Evolutionary conservation across 352 stramenopile species (phyloP), one percentile per base, ranked within the genome.

Genomic region (Globisporangium mamillatum): DNA sequence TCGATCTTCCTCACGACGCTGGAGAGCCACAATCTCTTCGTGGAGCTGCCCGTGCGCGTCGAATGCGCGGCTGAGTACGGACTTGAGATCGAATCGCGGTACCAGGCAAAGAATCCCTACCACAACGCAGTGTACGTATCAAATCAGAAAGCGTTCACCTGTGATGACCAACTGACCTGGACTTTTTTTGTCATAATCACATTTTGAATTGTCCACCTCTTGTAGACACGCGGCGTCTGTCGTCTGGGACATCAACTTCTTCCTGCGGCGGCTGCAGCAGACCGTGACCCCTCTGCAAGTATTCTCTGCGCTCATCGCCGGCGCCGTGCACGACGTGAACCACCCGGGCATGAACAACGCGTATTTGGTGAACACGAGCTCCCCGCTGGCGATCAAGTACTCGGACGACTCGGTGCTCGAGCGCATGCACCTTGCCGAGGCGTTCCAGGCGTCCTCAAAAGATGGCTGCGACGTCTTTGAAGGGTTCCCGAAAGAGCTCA

Each of bases 331-430:
- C 69, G 95, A 98, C 69, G 80, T 98, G 12, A 97, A 93, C 55
- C 95, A 98, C 72, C 88, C 90, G 0, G 95, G 95, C 10, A 85
- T 94, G 18, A 98, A 89, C 69, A 98, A 98, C 76, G 75, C 77
- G 38, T 98, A 95, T 73, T 79, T 98, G 16, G 76, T 97, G 16
- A 86, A 82, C 41, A 96, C 89, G 20, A 86, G 70, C 56, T 89
- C 87, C 12, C 84, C 93, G 16, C 71, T 98, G 25, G 93, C 93
- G 44, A 85, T 98, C 67, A 88, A 90, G 55, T 98, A 98, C 79
- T 98, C 96, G 70, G 94, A 98, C 63, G 82, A 94, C 66, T 94
- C 88, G 36, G 90, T 97, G n/a, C 78, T 98, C n/a, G 85, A 93
- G 67, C 77, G 83, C 16, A 92, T 92, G 83, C 85, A 93, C 63